Base-by-base conservation (phyloP, 805 yeast genomes). In the Hanseniaspora occidentalis region DNA sequence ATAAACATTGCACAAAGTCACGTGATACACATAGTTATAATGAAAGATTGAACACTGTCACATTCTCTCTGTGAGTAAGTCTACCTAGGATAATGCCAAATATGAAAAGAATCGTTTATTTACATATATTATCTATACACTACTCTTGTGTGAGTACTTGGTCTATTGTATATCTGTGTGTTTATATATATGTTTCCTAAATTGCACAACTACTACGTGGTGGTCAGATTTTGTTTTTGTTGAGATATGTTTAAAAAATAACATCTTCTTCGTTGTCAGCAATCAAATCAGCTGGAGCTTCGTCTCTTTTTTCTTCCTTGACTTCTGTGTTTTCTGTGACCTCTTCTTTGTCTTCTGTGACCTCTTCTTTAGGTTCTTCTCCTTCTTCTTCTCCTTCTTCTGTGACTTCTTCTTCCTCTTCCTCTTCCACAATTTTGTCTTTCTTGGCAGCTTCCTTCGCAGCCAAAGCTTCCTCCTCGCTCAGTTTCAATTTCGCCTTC, bases 221-320 rank as follows among this genome's bases (percentile, higher is more conserved):
- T n/a, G n/a, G n/a, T n/a, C n/a, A n/a, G n/a, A n/a, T n/a, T n/a
- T n/a, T n/a, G n/a, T n/a, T n/a, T n/a, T n/a, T 22, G n/a, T n/a
- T n/a, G n/a, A n/a, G n/a, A n/a, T n/a, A n/a, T 3, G 17, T 17
- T 47, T 47, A 68, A 46, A 68, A 68, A 37, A 69, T 68, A 35
- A 69, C 70, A 46, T 66, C 71, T 4, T 67, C 72, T 48, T 67
- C 72, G 36, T 57, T 60, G 37, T 61, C 65, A 21, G 63, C 64
- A 35, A 62, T 57, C 25, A 67, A 41, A 31, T 26, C 44, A 31
- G 31, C 41, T 3, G 31, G 41, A 25, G 33, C 36, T 19, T 42
- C 27, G 20, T 45, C 50, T 6, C 37, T 44, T 26, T 53, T 58
- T 31, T 53, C 58, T 53, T 54, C 42, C 58, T 51, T 7, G 47